phyloP scores from a whole-genome alignment of 2,329 filamentous ascomycete genomes.

The Hawksworthiomyces lignivorus region DNA sequence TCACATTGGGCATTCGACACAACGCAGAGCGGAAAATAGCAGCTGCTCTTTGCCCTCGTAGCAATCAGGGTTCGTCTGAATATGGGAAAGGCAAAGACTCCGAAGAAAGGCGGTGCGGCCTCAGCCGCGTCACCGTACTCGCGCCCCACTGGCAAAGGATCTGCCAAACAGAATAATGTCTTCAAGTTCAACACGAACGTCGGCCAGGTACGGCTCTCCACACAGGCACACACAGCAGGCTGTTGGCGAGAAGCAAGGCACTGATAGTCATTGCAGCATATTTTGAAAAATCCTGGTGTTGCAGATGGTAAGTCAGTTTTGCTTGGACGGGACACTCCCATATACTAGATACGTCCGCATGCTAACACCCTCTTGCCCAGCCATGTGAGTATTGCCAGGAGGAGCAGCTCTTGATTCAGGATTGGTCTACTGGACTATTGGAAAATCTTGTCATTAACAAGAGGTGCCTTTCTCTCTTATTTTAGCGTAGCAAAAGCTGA shows the following conservation, averaged over 20 bases:
- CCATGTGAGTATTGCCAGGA: conserved; percentile 13
- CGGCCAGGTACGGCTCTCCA: conserved; percentile 50
- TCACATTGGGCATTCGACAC: too few species aligned
- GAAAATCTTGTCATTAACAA: too few species aligned
- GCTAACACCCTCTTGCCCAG: conserved; percentile 4
- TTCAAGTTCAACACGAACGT: conserved; percentile 96
- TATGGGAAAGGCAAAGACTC: conserved; percentile 35
- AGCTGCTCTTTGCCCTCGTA: too few species aligned
- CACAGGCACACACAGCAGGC: too few species aligned
- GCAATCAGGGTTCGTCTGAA: too few species aligned
- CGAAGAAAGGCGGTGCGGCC: conserved; percentile 25
- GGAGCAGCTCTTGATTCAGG: not conserved
- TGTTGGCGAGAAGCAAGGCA: too few species aligned
- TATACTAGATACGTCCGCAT: too few species aligned
- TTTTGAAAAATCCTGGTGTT: conserved; percentile 56
- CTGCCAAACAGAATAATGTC: conserved; percentile 61
- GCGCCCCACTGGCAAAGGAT: conserved; percentile 16
- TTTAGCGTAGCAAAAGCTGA: conserved; percentile 16
- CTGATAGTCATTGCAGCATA: conserved; percentile 54
- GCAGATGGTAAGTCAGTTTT: conserved; percentile 14
- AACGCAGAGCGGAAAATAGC: too few species aligned
- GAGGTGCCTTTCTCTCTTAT: too few species aligned
- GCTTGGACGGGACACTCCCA: too few species aligned
- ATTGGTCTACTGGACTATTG: too few species aligned
- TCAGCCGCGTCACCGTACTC: conserved; percentile 28